Base-by-base conservation (phyloP, 768 basidiomycete species). In the Phylloporus sp. region DNA sequence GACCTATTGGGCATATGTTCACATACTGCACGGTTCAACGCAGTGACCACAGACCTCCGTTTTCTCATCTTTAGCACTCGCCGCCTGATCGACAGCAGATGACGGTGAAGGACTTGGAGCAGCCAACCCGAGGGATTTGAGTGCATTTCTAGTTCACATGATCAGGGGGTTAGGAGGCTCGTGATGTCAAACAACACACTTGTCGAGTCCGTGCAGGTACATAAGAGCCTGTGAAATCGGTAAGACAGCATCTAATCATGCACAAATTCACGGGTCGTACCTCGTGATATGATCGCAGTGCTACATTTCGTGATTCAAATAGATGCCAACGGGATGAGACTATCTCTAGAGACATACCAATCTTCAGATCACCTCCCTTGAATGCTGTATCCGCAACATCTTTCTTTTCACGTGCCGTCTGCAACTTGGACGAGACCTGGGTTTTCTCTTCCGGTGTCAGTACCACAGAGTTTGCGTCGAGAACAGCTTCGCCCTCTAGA, bases 121-220 rank as follows among this genome's bases (percentile, higher is more conserved):
- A 34, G 38, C 57, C 46, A 80, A 64, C 22, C 80, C 80, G 22
- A 85, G 68, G 22, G 77, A 75, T 59, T 80, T 73, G 31, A 84
- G 66, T 1, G 81, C 81, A 52, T 77, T 81, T 63, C 84, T 85
- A 51, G 31, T 38, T 50, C 15, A 43, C 48, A 50, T 32, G 36
- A 47, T 22, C 9, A 49, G 34, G n/a, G 26, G 22, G 22, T 49
- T 26, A 40, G 23, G n/a, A 45, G 23, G 15, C 18, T 23, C 20
- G 27, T 39, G n/a, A 32, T 29, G 28, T 8, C 39, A 42, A 34
- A 28, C 42, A 36, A 67, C 82, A 53, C 61, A 88, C 88, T 87
- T 91, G 76, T 90, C 85, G 43, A 92, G 67, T 20, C 90, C 90
- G 38, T 80, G 72, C 13, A 91, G 75, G 59, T 83, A 90, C 76